These are phyloP conservation scores for Mycocentrospora acerina DNA, from an alignment of 2,329 filamentous ascomycete genomes.

Conservation along the genomic window DNA sequence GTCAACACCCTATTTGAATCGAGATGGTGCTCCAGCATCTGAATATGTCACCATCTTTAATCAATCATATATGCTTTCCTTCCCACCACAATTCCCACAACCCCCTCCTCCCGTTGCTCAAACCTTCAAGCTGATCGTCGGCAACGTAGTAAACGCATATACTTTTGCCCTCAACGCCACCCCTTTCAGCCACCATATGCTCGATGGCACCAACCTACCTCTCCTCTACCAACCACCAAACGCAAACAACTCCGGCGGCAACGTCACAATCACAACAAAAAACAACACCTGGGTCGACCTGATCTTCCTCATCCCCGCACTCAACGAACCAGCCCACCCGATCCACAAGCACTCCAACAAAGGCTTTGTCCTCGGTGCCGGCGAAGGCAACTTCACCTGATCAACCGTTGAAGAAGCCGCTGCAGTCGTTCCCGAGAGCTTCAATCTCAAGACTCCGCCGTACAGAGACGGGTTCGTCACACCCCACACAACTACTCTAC, in stretches of 20 bases:
- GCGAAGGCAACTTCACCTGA: constrained; percentile 53
- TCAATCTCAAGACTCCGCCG: constrained; percentile 61
- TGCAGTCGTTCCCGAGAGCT: constrained; percentile 47
- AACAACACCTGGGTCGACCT: constrained; percentile 40
- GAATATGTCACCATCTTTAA: constrained; percentile 44
- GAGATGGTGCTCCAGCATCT: constrained; percentile 50
- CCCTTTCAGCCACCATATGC: constrained; percentile 40
- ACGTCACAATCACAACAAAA: constrained; percentile 47
- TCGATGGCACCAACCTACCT: constrained; percentile 43
- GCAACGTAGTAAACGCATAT: constrained; percentile 47
- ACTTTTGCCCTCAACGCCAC: constrained; percentile 57
- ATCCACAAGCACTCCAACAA: constrained; percentile 67
- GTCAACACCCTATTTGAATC: constrained; percentile 50
- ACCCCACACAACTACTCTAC: constrained; percentile 16
- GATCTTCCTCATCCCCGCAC: constrained; percentile 23
- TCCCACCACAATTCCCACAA: constrained; percentile 45
- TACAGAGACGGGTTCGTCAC: constrained; percentile 54
- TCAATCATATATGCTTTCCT: constrained; percentile 48
- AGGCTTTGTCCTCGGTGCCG: constrained; percentile 59
- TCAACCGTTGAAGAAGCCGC: constrained; percentile 56
- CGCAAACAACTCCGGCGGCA: constrained; percentile 33
- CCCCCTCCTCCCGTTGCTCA: constrained; percentile 48
- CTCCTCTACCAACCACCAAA: constrained; percentile 49
- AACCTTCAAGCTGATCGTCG: constrained; percentile 46
- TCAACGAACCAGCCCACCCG: constrained; percentile 56